Percentiles rank a stretch among this genome's conserved stretches.
Evolutionary conservation across 73 alveolate species (phyloP).

Genomic region (Tetrahymena elliotti): DNA sequence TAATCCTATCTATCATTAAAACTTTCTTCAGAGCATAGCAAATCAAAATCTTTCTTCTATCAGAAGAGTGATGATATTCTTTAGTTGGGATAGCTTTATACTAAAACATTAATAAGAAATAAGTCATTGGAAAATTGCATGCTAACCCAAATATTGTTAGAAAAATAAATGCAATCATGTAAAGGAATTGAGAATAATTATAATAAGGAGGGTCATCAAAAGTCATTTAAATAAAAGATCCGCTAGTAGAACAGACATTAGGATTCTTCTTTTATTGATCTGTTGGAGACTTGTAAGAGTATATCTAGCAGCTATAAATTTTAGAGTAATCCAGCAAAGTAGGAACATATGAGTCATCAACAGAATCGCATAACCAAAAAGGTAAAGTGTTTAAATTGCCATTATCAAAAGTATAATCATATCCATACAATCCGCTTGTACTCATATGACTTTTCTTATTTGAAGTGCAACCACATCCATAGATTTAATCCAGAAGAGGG

Average conservation of each 20-base stretch:
- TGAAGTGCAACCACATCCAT: neutral
- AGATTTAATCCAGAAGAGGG: neutral
- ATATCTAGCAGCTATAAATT: neutral
- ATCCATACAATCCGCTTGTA: neutral
- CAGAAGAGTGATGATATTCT: neutral
- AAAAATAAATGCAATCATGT: neutral
- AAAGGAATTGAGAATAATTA: neutral
- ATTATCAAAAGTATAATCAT: neutral
- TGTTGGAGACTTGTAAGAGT: neutral
- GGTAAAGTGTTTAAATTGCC: neutral
- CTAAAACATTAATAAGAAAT: neutral
- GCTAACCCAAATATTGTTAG: neutral
- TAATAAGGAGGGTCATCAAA: neutral
- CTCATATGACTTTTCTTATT: neutral
- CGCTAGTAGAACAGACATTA: neutral
- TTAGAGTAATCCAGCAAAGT: neutral
- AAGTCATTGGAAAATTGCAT: neutral
- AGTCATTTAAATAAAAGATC: neutral
- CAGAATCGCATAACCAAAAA: neutral
- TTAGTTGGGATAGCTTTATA: neutral
- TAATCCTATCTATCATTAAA: neutral
- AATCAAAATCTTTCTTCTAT: neutral
- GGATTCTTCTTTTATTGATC: neutral
- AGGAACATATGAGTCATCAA: neutral
- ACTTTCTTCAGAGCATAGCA: neutral